A percentile compares a stretch with the other conserved stretches of the same genome.
Evolutionary conservation across 192 early-diverging fungal genomes (phyloP).

Genomic region (Diversispora eburnea): DNA sequence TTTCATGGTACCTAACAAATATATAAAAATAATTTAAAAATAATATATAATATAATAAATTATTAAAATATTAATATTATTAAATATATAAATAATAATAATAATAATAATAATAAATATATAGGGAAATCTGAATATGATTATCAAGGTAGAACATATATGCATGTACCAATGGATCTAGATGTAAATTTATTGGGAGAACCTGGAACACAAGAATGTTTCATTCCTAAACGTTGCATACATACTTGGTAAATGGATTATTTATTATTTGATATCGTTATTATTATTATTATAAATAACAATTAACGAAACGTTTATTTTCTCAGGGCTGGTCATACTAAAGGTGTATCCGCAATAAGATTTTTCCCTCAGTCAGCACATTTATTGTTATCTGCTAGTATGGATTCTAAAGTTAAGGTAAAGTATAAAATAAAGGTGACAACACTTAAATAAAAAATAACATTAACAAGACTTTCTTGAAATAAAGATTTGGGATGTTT

Average conservation of each 20-base stretch:
- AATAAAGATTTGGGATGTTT: constrained; percentile 86
- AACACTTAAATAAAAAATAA: neutral
- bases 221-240: constrained; percentile 79
- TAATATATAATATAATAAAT: neutral
- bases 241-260: constrained; percentile 67
- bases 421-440: neutral
- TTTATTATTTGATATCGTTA: neutral
- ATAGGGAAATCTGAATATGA: constrained; percentile 68
- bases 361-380: constrained; percentile 91
- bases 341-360: constrained; percentile 85
- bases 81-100: neutral
- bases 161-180: constrained; percentile 91
- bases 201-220: constrained; percentile 72
- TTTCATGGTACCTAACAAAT: constrained; percentile 68
- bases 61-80: neutral
- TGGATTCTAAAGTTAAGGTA: constrained; percentile 95
- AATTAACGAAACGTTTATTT: neutral
- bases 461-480: neutral
- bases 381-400: constrained; percentile 81
- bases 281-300: neutral
- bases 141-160: constrained; percentile 94
- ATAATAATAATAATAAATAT: neutral
- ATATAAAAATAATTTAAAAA: neutral
- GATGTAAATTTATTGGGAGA: constrained; percentile 72
- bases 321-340: constrained; percentile 70